Conservation (phyloP, 306 rosid species). For the Carpinus fangiana region DNA sequence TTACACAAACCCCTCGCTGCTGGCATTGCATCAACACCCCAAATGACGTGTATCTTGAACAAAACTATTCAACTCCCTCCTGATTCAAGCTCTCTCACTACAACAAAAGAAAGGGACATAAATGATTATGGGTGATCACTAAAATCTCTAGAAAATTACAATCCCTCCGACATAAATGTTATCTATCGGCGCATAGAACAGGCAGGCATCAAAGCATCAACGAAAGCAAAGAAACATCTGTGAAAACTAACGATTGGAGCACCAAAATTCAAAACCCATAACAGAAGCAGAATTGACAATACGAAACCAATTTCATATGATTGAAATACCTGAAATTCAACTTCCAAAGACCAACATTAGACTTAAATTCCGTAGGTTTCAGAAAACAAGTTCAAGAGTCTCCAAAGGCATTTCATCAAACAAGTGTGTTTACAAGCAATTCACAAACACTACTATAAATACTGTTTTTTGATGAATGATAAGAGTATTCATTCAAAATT, state of each 20-base stretch:
- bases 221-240: not conserved
- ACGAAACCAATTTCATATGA: too few species aligned
- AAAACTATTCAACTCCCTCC: not conserved
- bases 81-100: not conserved
- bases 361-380: not conserved
- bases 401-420: slow-evolving; percentile 4
- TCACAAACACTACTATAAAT: too few species aligned
- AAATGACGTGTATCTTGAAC: not conserved
- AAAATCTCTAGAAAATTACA: not conserved
- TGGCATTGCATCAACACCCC: slow-evolving; percentile 13
- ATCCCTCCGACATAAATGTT: not conserved
- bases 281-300: not conserved
- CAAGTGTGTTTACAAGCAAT: not conserved
- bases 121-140: not conserved
- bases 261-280: not conserved
- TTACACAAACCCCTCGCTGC: slow-evolving; percentile 19
- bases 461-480: too few species aligned
- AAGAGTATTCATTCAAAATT: too few species aligned
- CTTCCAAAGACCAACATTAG: not conserved
- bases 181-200: not conserved
- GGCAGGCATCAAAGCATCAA: not conserved
- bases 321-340: not conserved
- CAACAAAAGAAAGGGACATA: not conserved
- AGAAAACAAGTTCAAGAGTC: not conserved
- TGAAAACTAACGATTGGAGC: not conserved